Evolutionary conservation across 768 basidiomycete genomes (phyloP), one percentile per base, ranked within the genome.

Genomic region (Clathrus columnatus): DNA sequence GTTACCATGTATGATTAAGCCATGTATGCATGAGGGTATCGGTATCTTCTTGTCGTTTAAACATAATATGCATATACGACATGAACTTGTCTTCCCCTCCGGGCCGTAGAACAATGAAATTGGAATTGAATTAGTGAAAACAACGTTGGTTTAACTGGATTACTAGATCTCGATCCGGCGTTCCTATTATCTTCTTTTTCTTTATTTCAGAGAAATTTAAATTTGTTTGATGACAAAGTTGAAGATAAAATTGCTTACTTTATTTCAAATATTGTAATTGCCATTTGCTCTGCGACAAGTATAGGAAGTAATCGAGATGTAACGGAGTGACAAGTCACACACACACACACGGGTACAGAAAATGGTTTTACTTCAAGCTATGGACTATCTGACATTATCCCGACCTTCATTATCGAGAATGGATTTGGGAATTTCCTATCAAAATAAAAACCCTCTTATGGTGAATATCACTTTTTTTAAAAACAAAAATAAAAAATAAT

Each of bases 361-460:
- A n/a, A 47, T 55, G 20, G 18, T 48, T 44, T 26, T 48, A 14
- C 45, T 47, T 30, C 20, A 30, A 8, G 29, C 26, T 8, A 10
- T 55, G 17, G 46, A 55, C 43, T 18, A 47, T 17, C 16, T 47
- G 2, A 55, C 45, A 26, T 21, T 29, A 18, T 46, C 57, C 14
- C 7, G 61, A 5, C 69, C 83, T 7, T 70, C 84, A 2, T 67
- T 88, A 29, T 68, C 74, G 28, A 70, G 70, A 53, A 88, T 88
- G 86, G 75, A 74, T 41, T 72, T 86, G 29, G 77, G 79, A 3
- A 80, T 82, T 18, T 72, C 77, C 21, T 70, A 66, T 6, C 67
- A 62, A 45, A 57, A 72, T 17, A 66, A 73, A 27, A 88, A 87
- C 65, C 76, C 84, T 20, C 66, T 85, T 21, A 87, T 89, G 86